A percentile compares a stretch with the other conserved stretches of the same genome.
phyloP scores from a whole-genome alignment of 1,284 basidiomycete species.

The Austropuccinia psidii region DNA sequence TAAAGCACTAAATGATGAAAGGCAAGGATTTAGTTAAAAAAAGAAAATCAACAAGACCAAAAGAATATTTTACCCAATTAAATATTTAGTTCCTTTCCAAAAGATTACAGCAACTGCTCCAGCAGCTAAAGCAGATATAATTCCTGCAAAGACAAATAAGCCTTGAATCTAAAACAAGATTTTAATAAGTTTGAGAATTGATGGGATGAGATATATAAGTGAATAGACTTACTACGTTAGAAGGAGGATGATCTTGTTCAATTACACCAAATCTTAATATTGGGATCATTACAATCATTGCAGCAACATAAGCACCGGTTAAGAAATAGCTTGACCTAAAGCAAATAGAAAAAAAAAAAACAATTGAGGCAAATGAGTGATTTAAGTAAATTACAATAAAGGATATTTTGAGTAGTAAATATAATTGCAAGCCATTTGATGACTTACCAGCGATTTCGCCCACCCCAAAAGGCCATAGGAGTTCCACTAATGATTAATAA shows the following conservation, averaged over 20 bases:
- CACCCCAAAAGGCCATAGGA: constrained; percentile 37
- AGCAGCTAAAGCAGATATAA: constrained; percentile 19
- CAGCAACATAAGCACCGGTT: constrained; percentile 26
- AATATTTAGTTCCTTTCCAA: constrained; percentile 33
- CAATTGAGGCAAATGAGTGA: background rate
- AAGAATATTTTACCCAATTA: constrained; percentile 19
- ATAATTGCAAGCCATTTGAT: background rate
- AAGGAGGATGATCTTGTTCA: constrained; percentile 25
- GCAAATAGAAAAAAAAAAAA: background rate
- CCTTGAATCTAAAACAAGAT: constrained; percentile 10
- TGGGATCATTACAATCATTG: constrained; percentile 25
- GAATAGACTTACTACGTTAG: background rate
- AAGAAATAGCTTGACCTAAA: constrained; percentile 36
- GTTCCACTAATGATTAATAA: constrained; percentile 28
- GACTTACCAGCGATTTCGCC: constrained; percentile 35
- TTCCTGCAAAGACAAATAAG: constrained; percentile 19
- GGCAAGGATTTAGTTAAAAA: background rate
- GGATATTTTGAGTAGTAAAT: background rate
- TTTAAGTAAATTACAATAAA: background rate
- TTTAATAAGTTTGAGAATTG: background rate
- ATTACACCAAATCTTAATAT: constrained; percentile 34
- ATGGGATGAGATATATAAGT: background rate
- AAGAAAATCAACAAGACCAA: background rate
- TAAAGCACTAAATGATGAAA: background rate
- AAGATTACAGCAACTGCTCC: constrained; percentile 31